A percentile compares a stretch with the other conserved stretches of the same genome.
Evolutionary conservation across 2,329 filamentous ascomycete genomes (phyloP).

Genomic region (Chrysosphaeria jannelii): DNA sequence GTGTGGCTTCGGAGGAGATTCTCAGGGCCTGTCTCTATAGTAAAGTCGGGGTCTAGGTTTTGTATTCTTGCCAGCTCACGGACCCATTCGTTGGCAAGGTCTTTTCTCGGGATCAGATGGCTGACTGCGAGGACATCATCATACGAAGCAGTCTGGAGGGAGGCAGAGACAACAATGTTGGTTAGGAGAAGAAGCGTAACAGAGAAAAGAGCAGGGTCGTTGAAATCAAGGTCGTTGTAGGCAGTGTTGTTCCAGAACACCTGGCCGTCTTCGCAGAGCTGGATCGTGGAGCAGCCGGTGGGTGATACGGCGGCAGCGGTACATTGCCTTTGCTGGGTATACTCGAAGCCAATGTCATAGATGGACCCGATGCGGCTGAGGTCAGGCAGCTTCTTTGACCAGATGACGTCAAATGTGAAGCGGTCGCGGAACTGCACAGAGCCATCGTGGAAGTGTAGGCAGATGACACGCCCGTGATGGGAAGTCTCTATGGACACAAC

Average conservation of each 20-base stretch:
- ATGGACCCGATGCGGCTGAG: slow-evolving; percentile 35
- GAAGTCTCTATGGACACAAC: slow-evolving; percentile 36
- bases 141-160: slow-evolving; percentile 19
- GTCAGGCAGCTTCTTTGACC: slow-evolving; percentile 32
- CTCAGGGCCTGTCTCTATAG: slow-evolving; percentile 41
- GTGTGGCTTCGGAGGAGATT: slow-evolving; percentile 40
- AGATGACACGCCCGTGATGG: slow-evolving; percentile 40
- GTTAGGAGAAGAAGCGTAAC: slow-evolving; percentile 30
- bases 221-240: slow-evolving; percentile 17
- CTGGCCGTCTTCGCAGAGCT: slow-evolving; percentile 25
- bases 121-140: slow-evolving; percentile 41
- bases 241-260: slow-evolving; percentile 26
- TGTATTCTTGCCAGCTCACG: slow-evolving; percentile 37
- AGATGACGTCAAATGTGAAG: slow-evolving; percentile 34
- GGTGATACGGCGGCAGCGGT: slow-evolving; percentile 27
- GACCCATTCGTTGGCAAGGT: slow-evolving; percentile 30
- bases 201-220: slow-evolving; percentile 18
- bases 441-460: slow-evolving; percentile 51
- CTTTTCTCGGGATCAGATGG: no score
- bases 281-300: slow-evolving; percentile 24
- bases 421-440: slow-evolving; percentile 56
- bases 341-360: slow-evolving; percentile 50
- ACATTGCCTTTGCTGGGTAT: slow-evolving; percentile 21
- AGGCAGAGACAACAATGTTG: slow-evolving; percentile 15
- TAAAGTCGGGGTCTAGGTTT: slow-evolving; percentile 52